Conservation (phyloP, 208 protist species). For the Crithidia fasciculata region DNA sequence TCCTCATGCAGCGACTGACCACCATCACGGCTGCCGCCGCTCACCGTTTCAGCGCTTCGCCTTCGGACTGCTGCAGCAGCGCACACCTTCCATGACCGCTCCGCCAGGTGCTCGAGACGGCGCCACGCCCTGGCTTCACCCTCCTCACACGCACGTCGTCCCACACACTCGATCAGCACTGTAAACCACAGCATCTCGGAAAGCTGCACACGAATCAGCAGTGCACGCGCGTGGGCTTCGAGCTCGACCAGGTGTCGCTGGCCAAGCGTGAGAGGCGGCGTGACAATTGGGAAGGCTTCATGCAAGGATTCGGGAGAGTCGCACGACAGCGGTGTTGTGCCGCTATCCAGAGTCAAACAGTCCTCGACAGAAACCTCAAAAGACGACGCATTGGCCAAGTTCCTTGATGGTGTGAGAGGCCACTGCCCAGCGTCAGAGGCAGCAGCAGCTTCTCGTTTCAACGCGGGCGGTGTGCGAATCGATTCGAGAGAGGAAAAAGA, state of each 20-base stretch:
- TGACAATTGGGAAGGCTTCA: background rate
- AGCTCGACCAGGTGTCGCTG: conserved; percentile 17
- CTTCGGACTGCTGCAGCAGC: too few species aligned
- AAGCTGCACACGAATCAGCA: conserved; percentile 7
- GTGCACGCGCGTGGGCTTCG: conserved; percentile 12
- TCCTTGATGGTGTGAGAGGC: background rate
- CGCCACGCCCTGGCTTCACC: background rate
- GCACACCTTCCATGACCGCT: background rate
- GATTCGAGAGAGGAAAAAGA: background rate
- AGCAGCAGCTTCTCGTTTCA: background rate
- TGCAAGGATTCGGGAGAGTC: background rate
- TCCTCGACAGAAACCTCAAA: background rate
- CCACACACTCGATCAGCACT: conserved; percentile 8
- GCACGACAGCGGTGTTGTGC: background rate
- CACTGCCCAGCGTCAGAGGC: background rate
- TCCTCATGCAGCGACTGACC: background rate
- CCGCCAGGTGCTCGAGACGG: background rate
- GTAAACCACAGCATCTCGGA: conserved; percentile 16
- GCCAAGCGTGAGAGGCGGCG: background rate
- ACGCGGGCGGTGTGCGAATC: background rate
- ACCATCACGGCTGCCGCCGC: background rate
- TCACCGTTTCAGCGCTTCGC: too few species aligned
- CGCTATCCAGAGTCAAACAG: background rate
- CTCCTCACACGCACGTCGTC: conserved; percentile 5
- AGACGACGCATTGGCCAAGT: background rate